Percentiles rank a stretch among this genome's conserved stretches.
Evolutionary conservation across 176 grass and related monocot species (phyloP).

Genomic region (Raddia distichophylla): DNA sequence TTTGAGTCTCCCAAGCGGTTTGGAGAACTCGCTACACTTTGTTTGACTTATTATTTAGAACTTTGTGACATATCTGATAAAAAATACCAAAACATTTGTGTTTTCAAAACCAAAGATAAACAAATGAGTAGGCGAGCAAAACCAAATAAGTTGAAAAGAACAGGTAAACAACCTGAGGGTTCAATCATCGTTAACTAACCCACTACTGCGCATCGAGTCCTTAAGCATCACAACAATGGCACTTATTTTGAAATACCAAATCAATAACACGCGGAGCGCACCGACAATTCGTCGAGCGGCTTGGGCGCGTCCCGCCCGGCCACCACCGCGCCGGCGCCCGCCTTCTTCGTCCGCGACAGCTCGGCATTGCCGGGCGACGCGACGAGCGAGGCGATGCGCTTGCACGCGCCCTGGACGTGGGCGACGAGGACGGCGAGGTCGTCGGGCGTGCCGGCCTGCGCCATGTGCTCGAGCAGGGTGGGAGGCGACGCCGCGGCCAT

Average conservation of each 20-base stretch:
- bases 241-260: background rate
- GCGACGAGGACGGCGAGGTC: slow-evolving; percentile 72
- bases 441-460: slow-evolving; percentile 38
- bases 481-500: slow-evolving; percentile 39
- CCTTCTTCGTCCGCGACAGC: slow-evolving; percentile 33
- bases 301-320: slow-evolving; percentile 71
- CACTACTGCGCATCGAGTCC: background rate
- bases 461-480: slow-evolving; percentile 73
- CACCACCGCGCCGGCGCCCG: background rate
- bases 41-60: no score
- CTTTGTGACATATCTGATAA: no score
- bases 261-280: background rate
- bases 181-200: background rate
- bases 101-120: no score
- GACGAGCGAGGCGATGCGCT: slow-evolving; percentile 78
- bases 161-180: background rate
- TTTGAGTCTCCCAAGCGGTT: no score
- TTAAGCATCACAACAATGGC: background rate
- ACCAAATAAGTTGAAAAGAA: no score
- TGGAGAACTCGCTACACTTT: no score
- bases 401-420: slow-evolving; percentile 85
- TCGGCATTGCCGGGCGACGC: slow-evolving; percentile 69
- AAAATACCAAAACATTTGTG: no score
- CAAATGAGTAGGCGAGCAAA: no score
- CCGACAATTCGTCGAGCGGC: slow-evolving; percentile 87